Conservation (phyloP, 164 flowering plant genomes). For the Hamamelis virginiana region DNA sequence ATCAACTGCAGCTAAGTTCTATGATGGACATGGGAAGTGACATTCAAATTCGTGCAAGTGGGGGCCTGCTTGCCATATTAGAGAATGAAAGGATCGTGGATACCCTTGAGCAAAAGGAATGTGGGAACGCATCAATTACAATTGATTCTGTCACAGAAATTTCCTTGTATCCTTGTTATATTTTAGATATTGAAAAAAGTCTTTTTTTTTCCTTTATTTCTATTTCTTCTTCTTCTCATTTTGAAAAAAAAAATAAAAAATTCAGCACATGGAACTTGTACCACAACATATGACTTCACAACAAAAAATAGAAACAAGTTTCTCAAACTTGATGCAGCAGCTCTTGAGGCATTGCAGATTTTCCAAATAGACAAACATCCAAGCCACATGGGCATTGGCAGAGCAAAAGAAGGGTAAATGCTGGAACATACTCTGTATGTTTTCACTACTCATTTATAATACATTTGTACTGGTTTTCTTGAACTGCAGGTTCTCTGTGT, state of each 20-base stretch:
- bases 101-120: constrained; percentile 76
- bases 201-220: neutral
- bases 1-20: constrained; percentile 68
- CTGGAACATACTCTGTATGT: constrained; percentile 4
- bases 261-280: neutral
- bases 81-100: constrained; percentile 93
- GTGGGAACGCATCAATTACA: constrained; percentile 70
- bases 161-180: constrained; percentile 69
- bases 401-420: constrained; percentile 96
- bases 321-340: constrained; percentile 91
- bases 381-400: constrained; percentile 98
- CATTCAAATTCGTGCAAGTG: constrained; percentile 94
- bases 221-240: too few relatives aligned
- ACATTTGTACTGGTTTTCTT: constrained; percentile 10
- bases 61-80: constrained; percentile 92
- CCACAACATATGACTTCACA: constrained; percentile 35
- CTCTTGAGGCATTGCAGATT: constrained; percentile 89
- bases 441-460: neutral
- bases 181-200: neutral
- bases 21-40: constrained; percentile 95
- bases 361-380: constrained; percentile 97
- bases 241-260: too few relatives aligned
- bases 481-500: constrained; percentile 87
- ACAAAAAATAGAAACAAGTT: constrained; percentile 65
- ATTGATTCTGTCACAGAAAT: constrained; percentile 73